Evolutionary conservation across 2,329 filamentous ascomycete genomes (phyloP), one percentile per base, ranked within the genome.

Genomic region (Fusarium euwallaceae): DNA sequence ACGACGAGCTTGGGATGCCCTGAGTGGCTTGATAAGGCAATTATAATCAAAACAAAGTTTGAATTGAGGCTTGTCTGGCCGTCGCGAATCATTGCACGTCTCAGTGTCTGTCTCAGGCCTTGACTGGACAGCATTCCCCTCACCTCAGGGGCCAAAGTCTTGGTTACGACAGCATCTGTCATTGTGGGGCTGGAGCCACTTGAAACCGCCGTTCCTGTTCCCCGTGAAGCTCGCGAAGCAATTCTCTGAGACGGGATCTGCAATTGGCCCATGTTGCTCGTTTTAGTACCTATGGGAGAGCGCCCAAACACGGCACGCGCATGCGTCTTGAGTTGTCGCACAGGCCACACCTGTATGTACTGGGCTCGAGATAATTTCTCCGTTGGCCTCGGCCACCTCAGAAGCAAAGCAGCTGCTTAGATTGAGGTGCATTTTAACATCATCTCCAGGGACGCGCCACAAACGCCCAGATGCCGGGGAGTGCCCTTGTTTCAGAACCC

Each of bases 141-240:
- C 72, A 41, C 64, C 45, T 74, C 55, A 75, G 63, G 66, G 58
- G 66, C 53, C 51, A 48, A 10, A 55, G n/a, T 64, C 62, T 32
- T 24, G 62, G 51, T 62, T 75, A 74, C 59, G 65, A 67, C 53
- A 74, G 61, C 68, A 72, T 75, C 64, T 70, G 70, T 62, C 45
- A 73, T 20, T 24, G 76, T 75, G 76, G 73, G 69, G 67, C 67
- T 8, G 16, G 65, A 71, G 71, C 61, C 72, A 75, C 72, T 77
- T 78, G 76, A 78, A 78, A 78, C 76, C 76, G 67, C 76, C 75
- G 69, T 74, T 61, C 58, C 66, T 73, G 67, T 69, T 67, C 60
- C 75, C 45, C 51, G 51, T 45, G 55, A 53, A 39, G 55, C 48
- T 56, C 29, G 61, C 36, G 10, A 64, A 41, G 48, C 20, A 64